phyloP scores from a whole-genome alignment of 2,329 filamentous ascomycete genomes.

The Tolypocladium tundrense region DNA sequence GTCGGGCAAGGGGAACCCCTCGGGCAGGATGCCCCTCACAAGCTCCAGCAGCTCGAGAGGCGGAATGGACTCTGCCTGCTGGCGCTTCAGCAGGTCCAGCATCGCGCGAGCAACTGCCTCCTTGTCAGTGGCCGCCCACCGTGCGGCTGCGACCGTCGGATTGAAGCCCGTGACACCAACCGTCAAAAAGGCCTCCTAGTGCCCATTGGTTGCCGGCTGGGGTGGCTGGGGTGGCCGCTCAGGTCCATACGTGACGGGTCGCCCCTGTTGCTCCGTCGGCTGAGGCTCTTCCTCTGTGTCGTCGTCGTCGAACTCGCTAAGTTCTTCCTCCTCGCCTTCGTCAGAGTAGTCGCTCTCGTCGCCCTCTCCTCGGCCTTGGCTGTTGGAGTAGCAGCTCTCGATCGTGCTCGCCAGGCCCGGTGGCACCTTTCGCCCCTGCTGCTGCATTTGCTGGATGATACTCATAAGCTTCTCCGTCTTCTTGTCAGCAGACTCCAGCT shows the following conservation, averaged over 20 bases:
- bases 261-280: conserved; percentile 18
- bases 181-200: conserved; percentile 22
- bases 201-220: conserved; percentile 29
- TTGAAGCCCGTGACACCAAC: background rate
- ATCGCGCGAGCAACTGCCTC: background rate
- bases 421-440: conserved; percentile 71
- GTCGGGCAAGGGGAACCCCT: background rate
- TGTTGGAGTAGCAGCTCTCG: conserved; percentile 49
- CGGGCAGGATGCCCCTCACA: background rate
- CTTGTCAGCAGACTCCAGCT: conserved; percentile 41
- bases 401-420: conserved; percentile 52
- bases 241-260: conserved; percentile 34
- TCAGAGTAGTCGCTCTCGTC: conserved; percentile 57
- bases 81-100: background rate
- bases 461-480: conserved; percentile 89
- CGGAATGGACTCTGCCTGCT: background rate
- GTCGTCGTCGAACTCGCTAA: conserved; percentile 57
- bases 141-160: background rate
- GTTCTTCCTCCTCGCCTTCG: conserved; percentile 50
- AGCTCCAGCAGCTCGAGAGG: background rate
- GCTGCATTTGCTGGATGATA: conserved; percentile 93
- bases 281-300: conserved; percentile 43
- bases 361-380: conserved; percentile 37
- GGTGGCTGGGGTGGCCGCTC: conserved; percentile 34
- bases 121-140: background rate